These are phyloP conservation scores for Solanum hybrid DNA, from an alignment of 305 asterid genomes.

Conservation along the genomic window DNA sequence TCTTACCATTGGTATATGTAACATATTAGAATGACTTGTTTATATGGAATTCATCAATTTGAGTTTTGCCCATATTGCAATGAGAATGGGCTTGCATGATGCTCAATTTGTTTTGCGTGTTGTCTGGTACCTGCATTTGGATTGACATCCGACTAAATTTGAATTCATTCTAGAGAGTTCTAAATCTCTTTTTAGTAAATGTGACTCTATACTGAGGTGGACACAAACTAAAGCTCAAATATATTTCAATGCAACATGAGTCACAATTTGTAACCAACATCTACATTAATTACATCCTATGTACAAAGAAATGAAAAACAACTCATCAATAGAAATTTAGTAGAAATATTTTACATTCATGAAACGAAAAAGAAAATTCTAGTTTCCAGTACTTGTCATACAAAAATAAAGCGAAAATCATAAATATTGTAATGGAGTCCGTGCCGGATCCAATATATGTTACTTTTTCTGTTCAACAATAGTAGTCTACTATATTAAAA, in stretches of 20 bases:
- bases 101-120: neutral
- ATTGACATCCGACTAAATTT: rapidly evolving
- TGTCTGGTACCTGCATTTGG: too few species aligned
- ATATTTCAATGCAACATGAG: neutral
- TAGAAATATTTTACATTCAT: neutral
- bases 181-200: too few species aligned
- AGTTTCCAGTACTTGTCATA: neutral
- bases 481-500: too few species aligned
- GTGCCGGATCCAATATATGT: too few species aligned
- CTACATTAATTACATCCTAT: neutral
- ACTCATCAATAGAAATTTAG: neutral
- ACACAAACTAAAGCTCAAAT: too few species aligned
- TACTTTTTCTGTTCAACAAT: too few species aligned
- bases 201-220: too few species aligned
- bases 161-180: rapidly evolving
- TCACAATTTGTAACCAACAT: neutral
- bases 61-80: neutral
- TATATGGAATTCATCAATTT: neutral
- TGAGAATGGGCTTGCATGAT: neutral
- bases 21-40: neutral
- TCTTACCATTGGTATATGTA: neutral
- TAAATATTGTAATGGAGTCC: too few species aligned
- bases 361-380: neutral
- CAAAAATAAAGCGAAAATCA: neutral
- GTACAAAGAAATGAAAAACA: neutral